Conservation (phyloP, 495 filamentous ascomycete species). For the Aspergillus sclerotioniger region DNA sequence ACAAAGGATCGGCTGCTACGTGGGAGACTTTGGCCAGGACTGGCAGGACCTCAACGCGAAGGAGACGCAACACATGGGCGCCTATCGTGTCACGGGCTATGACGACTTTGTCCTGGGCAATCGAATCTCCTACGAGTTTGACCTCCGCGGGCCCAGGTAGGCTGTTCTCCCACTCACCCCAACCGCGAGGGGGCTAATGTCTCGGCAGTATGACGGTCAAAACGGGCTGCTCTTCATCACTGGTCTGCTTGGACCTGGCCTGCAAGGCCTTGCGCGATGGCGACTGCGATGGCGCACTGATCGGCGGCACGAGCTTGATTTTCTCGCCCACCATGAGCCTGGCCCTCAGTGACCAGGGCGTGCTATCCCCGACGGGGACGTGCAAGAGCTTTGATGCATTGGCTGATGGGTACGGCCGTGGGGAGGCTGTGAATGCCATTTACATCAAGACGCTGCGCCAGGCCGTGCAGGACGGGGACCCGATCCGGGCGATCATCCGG, state of each 20-base stretch:
- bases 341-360: slow-evolving; percentile 29
- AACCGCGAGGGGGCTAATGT: slow-evolving; percentile 25
- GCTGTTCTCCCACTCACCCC: slow-evolving; percentile 8
- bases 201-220: slow-evolving; percentile 26
- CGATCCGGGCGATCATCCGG: slow-evolving; percentile 41
- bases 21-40: slow-evolving; percentile 45
- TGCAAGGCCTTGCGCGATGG: slow-evolving; percentile 29
- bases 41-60: slow-evolving; percentile 32
- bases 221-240: slow-evolving; percentile 35
- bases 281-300: slow-evolving; percentile 37
- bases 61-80: slow-evolving; percentile 23
- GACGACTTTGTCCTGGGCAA: slow-evolving; percentile 35
- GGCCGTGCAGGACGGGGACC: slow-evolving; percentile 32
- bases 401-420: slow-evolving; percentile 64
- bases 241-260: slow-evolving; percentile 33
- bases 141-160: slow-evolving; percentile 28
- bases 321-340: slow-evolving; percentile 29
- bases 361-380: slow-evolving; percentile 20
- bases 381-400: slow-evolving; percentile 60
- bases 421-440: slow-evolving; percentile 45
- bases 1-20: slow-evolving; percentile 43
- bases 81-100: slow-evolving; percentile 22
- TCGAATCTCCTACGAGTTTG: slow-evolving; percentile 34
- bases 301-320: slow-evolving; percentile 41
- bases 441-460: slow-evolving; percentile 35